Conservation (phyloP, 2,329 filamentous ascomycete genomes). For the Penicillium paneum region DNA sequence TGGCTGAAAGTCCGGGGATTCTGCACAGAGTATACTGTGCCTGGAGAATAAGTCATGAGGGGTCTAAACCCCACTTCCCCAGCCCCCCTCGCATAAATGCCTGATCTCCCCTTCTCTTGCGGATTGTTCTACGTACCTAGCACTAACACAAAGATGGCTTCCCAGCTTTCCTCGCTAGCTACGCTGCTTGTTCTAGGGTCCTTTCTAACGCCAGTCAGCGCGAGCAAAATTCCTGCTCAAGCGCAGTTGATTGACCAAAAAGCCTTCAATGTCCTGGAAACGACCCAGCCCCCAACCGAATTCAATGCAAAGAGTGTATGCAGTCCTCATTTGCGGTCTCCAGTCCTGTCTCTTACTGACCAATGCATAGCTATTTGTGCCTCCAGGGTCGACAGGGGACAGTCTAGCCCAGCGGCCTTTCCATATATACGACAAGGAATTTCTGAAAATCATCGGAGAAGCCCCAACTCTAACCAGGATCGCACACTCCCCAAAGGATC, state of each 20-base stretch:
- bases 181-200: background rate
- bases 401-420: slow-evolving; percentile 9
- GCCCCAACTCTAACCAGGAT: slow-evolving; percentile 13
- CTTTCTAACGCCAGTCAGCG: slow-evolving; percentile 3
- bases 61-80: background rate
- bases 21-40: background rate
- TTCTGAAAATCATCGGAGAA: slow-evolving; percentile 11
- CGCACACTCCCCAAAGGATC: slow-evolving; percentile 11
- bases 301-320: slow-evolving; percentile 17
- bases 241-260: slow-evolving; percentile 18
- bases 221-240: slow-evolving; percentile 16
- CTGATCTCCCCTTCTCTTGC: background rate
- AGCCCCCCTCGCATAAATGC: background rate
- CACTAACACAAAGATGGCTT: background rate
- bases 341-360: background rate
- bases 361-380: slow-evolving; percentile 9
- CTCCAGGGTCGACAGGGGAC: slow-evolving; percentile 11
- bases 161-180: background rate
- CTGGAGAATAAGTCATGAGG: background rate
- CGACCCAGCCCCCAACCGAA: slow-evolving; percentile 12
- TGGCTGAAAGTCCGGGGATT: background rate
- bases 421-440: slow-evolving; percentile 17
- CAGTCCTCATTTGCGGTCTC: background rate
- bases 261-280: slow-evolving; percentile 17
- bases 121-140: background rate